A percentile compares a stretch with the other conserved stretches of the same genome.
These are phyloP conservation scores for Mycena latifolia DNA, from an alignment of 768 basidiomycete genomes.

Conservation along the genomic window DNA sequence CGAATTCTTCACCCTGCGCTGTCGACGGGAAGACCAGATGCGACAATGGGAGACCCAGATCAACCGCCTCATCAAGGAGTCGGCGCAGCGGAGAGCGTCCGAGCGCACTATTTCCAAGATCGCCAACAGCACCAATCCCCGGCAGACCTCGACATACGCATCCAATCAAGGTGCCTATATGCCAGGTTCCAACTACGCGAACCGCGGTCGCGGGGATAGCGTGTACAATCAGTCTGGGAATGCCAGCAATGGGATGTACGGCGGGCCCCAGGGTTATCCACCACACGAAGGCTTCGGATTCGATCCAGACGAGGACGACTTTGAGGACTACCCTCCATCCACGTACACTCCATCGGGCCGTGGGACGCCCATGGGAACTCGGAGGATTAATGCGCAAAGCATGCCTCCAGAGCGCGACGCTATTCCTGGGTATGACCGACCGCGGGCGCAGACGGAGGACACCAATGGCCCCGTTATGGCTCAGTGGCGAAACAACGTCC, in stretches of 20 bases:
- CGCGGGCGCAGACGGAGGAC: conserved; percentile 80
- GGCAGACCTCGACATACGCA: conserved; percentile 39
- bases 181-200: conserved; percentile 39
- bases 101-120: conserved; percentile 74
- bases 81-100: conserved; percentile 75
- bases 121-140: conserved; percentile 63
- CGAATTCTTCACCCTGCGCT: conserved; percentile 95
- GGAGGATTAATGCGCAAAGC: conserved; percentile 68
- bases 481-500: conserved; percentile 69
- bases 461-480: conserved; percentile 70
- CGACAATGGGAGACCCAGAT: conserved; percentile 93
- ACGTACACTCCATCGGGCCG: conserved; percentile 60
- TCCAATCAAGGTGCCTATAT: conserved; percentile 48
- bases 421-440: conserved; percentile 60
- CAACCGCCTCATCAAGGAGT: conserved; percentile 86
- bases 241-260: conserved; percentile 44
- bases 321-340: conserved; percentile 77
- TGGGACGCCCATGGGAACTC: conserved; percentile 76
- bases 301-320: conserved; percentile 79
- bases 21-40: conserved; percentile 92
- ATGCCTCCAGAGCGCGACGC: conserved; percentile 71
- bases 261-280: conserved; percentile 68
- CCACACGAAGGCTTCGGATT: conserved; percentile 79
- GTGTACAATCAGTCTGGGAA: conserved; percentile 53
- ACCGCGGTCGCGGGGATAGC: conserved; percentile 50